Conservation (phyloP, 1,139 yeast genomes). For the Candida mesenterica region DNA sequence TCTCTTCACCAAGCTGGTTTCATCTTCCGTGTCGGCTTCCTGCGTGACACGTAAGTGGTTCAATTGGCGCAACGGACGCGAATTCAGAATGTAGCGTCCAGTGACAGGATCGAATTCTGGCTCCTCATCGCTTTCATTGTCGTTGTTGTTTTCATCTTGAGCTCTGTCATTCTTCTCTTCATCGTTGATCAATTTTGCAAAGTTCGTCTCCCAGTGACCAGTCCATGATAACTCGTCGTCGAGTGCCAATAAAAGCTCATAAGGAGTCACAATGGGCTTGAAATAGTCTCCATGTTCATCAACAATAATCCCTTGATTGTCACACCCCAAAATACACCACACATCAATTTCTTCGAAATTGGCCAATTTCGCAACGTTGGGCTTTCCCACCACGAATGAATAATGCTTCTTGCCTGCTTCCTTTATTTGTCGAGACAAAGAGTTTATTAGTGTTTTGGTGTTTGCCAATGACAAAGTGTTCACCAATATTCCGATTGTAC, state of each 20-base stretch:
- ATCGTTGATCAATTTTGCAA: constrained; percentile 48
- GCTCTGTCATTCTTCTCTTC: constrained; percentile 19
- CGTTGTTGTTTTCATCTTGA: constrained; percentile 14
- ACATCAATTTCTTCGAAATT: constrained; percentile 88
- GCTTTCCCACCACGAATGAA: constrained; percentile 94
- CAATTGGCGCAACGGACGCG: constrained; percentile 71
- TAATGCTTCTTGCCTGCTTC: constrained; percentile 88
- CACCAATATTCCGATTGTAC: constrained; percentile 86
- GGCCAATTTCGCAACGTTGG: constrained; percentile 96
- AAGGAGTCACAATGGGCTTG: constrained; percentile 92
- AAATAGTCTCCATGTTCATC: constrained; percentile 77
- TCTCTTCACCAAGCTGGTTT: constrained; percentile 47
- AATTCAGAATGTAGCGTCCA: constrained; percentile 65
- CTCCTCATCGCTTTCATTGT: constrained; percentile 54
- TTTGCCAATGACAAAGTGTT: constrained; percentile 81
- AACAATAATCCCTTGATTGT: constrained; percentile 85
- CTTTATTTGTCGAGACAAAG: constrained; percentile 58
- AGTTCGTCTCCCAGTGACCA: constrained; percentile 89
- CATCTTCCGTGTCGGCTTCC: constrained; percentile 19
- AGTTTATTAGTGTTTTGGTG: constrained; percentile 61
- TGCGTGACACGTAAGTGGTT: constrained; percentile 60
- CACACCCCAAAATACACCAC: constrained; percentile 95
- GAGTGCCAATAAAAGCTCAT: constrained; percentile 80
- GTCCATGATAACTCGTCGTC: constrained; percentile 79
- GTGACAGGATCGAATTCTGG: constrained; percentile 90